Evolutionary conservation across 2,329 filamentous ascomycete genomes (phyloP).

Genomic region (Parafenestella ontariensis): DNA sequence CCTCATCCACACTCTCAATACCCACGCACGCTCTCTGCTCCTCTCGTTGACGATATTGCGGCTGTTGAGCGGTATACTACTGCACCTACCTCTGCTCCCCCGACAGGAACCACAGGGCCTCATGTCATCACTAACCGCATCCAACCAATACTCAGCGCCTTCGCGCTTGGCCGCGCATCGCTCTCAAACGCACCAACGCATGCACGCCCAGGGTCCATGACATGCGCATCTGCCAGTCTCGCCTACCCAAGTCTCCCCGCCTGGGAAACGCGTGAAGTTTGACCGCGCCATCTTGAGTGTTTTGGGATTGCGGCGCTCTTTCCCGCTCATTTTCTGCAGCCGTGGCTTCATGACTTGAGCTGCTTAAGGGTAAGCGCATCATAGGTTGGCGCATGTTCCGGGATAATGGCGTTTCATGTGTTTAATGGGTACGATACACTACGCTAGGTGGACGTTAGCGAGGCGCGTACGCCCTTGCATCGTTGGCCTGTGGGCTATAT

Average conservation of each 20-base stretch:
- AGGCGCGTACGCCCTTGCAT: slow-evolving; percentile 8
- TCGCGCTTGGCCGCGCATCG: slow-evolving; percentile 15
- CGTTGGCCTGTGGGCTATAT: slow-evolving; percentile 10
- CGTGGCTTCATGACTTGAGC: background rate
- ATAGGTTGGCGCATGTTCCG: background rate
- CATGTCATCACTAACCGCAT: slow-evolving; percentile 1
- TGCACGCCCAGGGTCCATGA: slow-evolving; percentile 18
- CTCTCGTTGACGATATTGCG: background rate
- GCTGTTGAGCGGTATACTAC: slow-evolving; percentile 1
- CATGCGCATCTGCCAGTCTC: slow-evolving; percentile 5
- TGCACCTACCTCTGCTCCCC: background rate
- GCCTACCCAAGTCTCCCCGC: slow-evolving; percentile 1
- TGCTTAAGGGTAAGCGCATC: background rate
- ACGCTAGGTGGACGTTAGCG: slow-evolving; percentile 4
- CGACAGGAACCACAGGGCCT: background rate
- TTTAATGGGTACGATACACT: slow-evolving; percentile 2
- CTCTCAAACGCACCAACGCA: slow-evolving; percentile 30
- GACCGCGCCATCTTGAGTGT: background rate
- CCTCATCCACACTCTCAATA: background rate
- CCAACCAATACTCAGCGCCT: slow-evolving; percentile 6
- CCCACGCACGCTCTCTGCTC: background rate
- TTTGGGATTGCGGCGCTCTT: slow-evolving; percentile 1
- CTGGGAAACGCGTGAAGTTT: slow-evolving; percentile 7
- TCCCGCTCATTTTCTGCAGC: background rate
- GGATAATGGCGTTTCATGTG: slow-evolving; percentile 20